Evolutionary conservation across 2,329 filamentous ascomycete genomes (phyloP), one percentile per base, ranked within the genome.

Genomic region (Mycosphaerella sp.): DNA sequence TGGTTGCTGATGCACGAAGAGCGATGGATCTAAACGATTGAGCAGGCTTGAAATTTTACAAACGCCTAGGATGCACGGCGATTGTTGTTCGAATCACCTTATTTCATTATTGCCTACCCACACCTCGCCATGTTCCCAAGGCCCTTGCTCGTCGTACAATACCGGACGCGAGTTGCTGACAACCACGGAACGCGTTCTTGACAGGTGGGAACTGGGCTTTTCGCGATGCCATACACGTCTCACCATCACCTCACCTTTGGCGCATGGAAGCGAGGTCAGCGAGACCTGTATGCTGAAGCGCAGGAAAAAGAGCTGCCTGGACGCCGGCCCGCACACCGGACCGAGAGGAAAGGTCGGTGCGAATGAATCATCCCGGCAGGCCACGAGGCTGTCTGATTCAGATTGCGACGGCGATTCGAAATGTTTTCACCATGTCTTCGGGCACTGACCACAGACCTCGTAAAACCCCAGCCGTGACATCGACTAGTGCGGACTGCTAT

Each of bases 361-460:
- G 38, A 32, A 42, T 42, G n/a, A 38, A 21, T n/a, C 34, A 55
- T 51, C 48, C 48, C 43, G 51, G 53, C 21, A 46, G 41, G 47
- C 52, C 42, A 54, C 52, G 52, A 54, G 52, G 52, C 39, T 31
- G 6, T 14, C 40, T 21, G 29, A 32, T n/a, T 47, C 14, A 49
- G 47, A 49, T 45, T 14, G 44, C 31, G 44, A 43, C 47, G 52
- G 52, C 43, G 40, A 48, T 51, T 48, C 53, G 53, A 52, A 51
- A 48, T 38, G 39, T 42, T 48, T 43, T 42, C 32, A 48, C 26
- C 26, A 29, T 29, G 5, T 29, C 26, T 29, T 29, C 6, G 6
- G 26, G 26, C 26, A 29, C 26, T 29, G 4, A 29, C 26, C 26
- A 29, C 26, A 29, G 26, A 29, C 26, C 26, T 29, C 26, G 5